Evolutionary conservation across 495 filamentous ascomycete genomes (phyloP).

Genomic region (Massariosphaeria phaeospora): DNA sequence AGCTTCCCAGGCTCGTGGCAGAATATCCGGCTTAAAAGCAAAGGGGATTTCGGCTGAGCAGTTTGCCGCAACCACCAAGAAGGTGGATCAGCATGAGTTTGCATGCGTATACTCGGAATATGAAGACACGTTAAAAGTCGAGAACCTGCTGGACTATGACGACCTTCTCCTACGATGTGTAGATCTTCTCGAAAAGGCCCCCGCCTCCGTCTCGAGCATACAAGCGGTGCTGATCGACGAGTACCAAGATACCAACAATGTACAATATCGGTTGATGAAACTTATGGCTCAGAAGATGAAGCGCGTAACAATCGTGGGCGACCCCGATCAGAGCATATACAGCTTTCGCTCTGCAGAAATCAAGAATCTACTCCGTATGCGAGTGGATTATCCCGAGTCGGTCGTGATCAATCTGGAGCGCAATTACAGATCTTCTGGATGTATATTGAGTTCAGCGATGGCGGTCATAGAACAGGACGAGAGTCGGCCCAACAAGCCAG

Average conservation of each 20-base stretch:
- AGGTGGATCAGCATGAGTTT: slow-evolving; percentile 66
- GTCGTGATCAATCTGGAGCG: slow-evolving; percentile 83
- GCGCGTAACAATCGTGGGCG: slow-evolving; percentile 88
- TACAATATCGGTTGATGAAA: slow-evolving; percentile 94
- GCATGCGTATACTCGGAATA: slow-evolving; percentile 73
- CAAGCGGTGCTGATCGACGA: slow-evolving; percentile 94
- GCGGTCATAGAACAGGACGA: slow-evolving; percentile 90
- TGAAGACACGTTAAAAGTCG: slow-evolving; percentile 62
- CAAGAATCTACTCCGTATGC: slow-evolving; percentile 77
- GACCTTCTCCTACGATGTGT: slow-evolving; percentile 83
- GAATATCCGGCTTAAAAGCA: slow-evolving; percentile 85
- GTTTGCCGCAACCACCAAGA: slow-evolving; percentile 45
- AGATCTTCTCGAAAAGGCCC: slow-evolving; percentile 69
- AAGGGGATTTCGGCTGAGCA: slow-evolving; percentile 54
- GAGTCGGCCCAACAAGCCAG: slow-evolving; percentile 66
- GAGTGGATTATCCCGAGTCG: slow-evolving; percentile 68
- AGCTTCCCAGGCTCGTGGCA: slow-evolving; percentile 58
- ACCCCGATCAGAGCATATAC: slow-evolving; percentile 98
- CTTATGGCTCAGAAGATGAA: slow-evolving; percentile 69
- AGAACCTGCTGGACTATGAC: slow-evolving; percentile 91
- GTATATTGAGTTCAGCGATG: slow-evolving; percentile 77
- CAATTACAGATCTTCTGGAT: slow-evolving; percentile 90
- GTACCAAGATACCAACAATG: slow-evolving; percentile 94
- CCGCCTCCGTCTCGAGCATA: slow-evolving; percentile 84
- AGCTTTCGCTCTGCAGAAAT: slow-evolving; percentile 97